Evolutionary conservation across 169 alveolate species (phyloP), one percentile per base, ranked within the genome.

Genomic region (Plasmodium gallinaceum): DNA sequence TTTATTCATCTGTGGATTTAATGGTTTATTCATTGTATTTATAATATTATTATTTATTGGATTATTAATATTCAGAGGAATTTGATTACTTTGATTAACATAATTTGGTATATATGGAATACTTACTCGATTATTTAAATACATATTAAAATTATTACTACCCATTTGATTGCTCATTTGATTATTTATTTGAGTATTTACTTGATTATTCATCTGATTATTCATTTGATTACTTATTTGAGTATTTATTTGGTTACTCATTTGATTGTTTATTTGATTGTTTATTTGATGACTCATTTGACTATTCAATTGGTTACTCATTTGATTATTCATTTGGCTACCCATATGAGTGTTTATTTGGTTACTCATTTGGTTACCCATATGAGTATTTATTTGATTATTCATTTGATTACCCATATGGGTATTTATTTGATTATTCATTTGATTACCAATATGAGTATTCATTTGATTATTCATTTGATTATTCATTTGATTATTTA

Each of bases 21-120:
- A 18, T 58, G 58, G 20, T 2, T 58, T 58, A 12, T 26, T 54
- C 83, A 51, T 48, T n/a, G 83, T 9, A 14, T 46, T 22, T 48
- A 39, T 58, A 4, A 8, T 45, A 22, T 20, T 57, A 16, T 57
- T 78, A 32, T 57, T 52, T 57, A 72, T 32, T 24, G 70, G 6
- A 20, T 61, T 26, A 61, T 24, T 71, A 54, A 71, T 72, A 51
- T 57, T 64, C 4, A 24, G 22, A 0, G 78, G 16, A 4, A 78
- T 9, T 5, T 54, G 43, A 58, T 8, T 57, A 52, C 48, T 65
- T 16, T 68, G 66, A 43, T 51, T 64, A 42, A 22, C 61, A 65
- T 20, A 65, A 65, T 51, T 66, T 0, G 73, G 69, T 43, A 43
- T 24, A n/a, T 51, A 78, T 22, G 16, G 18, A 20, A 78, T 65